These are phyloP conservation scores for Myxozyma geophila DNA, from an alignment of 805 yeast genomes.

Conservation along the genomic window DNA sequence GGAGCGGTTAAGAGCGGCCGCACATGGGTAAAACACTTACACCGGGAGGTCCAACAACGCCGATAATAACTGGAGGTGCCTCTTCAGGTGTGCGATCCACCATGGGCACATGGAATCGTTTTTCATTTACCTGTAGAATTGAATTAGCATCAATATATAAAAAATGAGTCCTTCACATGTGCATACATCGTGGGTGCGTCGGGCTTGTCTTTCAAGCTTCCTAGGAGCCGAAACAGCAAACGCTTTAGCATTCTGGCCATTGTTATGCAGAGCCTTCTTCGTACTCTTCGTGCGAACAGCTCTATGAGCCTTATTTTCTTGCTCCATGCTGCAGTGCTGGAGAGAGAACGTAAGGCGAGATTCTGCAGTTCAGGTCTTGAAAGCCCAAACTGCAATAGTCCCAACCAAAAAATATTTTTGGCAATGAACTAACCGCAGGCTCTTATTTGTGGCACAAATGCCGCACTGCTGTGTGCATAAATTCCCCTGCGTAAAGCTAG, in stretches of 20 bases:
- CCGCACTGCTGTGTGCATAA: neutral
- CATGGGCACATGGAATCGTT: slow-evolving; percentile 94
- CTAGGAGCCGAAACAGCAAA: slow-evolving; percentile 85
- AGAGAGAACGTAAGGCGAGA: neutral
- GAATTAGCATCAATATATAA: neutral
- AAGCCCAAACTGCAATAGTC: slow-evolving; percentile 4
- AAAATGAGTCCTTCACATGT: neutral
- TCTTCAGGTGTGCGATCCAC: slow-evolving; percentile 96
- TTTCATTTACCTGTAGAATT: slow-evolving; percentile 58
- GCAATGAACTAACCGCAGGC: neutral
- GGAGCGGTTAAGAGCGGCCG: neutral
- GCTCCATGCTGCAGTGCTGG: slow-evolving; percentile 48
- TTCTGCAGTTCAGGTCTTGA: neutral
- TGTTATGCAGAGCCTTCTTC: slow-evolving; percentile 58
- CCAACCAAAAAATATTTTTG: slow-evolving; percentile 18
- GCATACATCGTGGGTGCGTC: slow-evolving; percentile 72
- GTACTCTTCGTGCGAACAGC: slow-evolving; percentile 44
- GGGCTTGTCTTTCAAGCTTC: slow-evolving; percentile 80
- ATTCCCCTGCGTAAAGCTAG: slow-evolving; percentile 8
- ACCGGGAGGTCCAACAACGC: slow-evolving; percentile 98
- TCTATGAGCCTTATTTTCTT: slow-evolving; percentile 83
- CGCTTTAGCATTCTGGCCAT: slow-evolving; percentile 79
- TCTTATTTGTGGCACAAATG: neutral
- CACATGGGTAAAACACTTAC: slow-evolving; percentile 17
- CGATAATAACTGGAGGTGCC: slow-evolving; percentile 93